These are phyloP conservation scores for Artemisia argyi DNA, from an alignment of 129 eudicot genomes.

Conservation along the genomic window DNA sequence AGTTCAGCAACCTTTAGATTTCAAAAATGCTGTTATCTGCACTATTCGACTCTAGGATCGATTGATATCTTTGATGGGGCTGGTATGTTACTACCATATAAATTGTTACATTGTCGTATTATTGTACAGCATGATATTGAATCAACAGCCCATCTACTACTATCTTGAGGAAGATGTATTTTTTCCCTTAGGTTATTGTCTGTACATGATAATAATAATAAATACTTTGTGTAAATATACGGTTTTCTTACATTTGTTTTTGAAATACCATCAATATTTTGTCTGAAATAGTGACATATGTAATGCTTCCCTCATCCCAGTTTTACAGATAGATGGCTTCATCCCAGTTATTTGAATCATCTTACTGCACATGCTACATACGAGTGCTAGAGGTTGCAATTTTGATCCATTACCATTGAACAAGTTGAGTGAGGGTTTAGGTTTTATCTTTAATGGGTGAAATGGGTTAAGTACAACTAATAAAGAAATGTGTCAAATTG, in stretches of 20 bases:
- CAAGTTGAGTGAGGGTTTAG: background rate
- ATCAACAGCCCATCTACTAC: slow-evolving; percentile 1
- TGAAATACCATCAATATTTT: background rate
- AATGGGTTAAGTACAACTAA: background rate
- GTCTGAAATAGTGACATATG: background rate
- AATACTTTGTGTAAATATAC: slow-evolving; percentile 15
- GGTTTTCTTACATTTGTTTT: background rate
- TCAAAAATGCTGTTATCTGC: slow-evolving; percentile 82
- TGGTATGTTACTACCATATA: background rate
- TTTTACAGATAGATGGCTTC: background rate
- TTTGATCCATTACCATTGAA: background rate
- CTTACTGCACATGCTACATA: background rate
- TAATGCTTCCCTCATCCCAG: background rate
- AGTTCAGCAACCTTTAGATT: slow-evolving; percentile 54
- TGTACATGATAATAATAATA: slow-evolving; percentile 28
- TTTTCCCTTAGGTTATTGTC: background rate
- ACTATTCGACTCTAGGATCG: slow-evolving; percentile 57
- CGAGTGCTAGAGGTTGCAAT: background rate
- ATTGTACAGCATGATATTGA: slow-evolving; percentile 35
- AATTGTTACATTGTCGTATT: slow-evolving; percentile 3
- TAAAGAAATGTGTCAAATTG: background rate
- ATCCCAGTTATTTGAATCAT: background rate
- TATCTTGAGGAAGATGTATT: slow-evolving; percentile 8
- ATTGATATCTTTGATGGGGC: slow-evolving; percentile 6
- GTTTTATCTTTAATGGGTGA: background rate